Conservation (phyloP, 1,284 basidiomycete species). For the Ganoderma meredithae region DNA sequence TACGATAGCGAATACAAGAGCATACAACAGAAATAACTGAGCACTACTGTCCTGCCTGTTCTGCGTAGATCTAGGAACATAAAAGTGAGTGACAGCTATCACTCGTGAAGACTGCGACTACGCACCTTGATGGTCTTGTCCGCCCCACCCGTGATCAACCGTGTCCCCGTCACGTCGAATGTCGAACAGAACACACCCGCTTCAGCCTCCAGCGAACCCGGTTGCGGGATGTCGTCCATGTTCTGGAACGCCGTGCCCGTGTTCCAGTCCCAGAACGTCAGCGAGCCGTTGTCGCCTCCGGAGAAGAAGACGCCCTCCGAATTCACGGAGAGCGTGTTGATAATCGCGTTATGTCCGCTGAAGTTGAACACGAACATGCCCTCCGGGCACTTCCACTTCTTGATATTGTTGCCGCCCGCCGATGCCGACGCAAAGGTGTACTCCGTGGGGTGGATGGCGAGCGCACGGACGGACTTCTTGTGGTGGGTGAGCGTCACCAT, state of each 20-base stretch:
- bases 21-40: conserved; percentile 12
- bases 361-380: conserved; percentile 97
- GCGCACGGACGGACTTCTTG: conserved; percentile 95
- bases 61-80: conserved; percentile 52
- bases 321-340: conserved; percentile 96
- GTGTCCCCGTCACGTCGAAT: conserved; percentile 94
- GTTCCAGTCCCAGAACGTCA: conserved; percentile 94
- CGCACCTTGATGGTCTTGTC: conserved; percentile 97
- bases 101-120: neutral
- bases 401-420: conserved; percentile 98
- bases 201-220: conserved; percentile 96
- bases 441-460: conserved; percentile 95
- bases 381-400: conserved; percentile 99
- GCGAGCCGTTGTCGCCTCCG: conserved; percentile 90
- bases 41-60: conserved; percentile 43
- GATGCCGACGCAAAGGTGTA: conserved; percentile 96
- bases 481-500: conserved; percentile 97
- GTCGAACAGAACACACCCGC: conserved; percentile 95
- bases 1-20: neutral
- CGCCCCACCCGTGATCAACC: conserved; percentile 95
- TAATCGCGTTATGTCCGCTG: conserved; percentile 94
- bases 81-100: conserved; percentile 10
- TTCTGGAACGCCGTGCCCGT: conserved; percentile 97
- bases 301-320: conserved; percentile 97
- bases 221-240: conserved; percentile 93